Evolutionary conservation across 2,329 filamentous ascomycete genomes (phyloP), one percentile per base, ranked within the genome.

Genomic region (Cladophialophora bantiana): DNA sequence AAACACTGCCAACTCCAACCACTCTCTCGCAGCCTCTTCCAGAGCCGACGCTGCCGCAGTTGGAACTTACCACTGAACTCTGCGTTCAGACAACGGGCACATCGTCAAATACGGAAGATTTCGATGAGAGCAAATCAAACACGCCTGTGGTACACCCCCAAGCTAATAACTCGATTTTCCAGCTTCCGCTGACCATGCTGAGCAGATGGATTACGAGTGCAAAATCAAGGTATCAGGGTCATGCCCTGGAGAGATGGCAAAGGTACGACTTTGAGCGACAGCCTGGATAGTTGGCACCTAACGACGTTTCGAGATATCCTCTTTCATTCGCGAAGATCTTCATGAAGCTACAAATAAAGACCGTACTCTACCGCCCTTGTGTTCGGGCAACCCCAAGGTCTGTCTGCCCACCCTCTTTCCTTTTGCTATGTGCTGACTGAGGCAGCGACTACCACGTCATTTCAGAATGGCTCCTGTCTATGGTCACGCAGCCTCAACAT

Each of bases 151-250:
- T 61, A 53, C 3, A 45, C 36, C n/a, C 35, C 4, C 18, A 53
- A 36, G 32, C 26, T 15, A 5, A 15, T 32, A 34, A 4, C 7
- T 34, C n/a, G 10, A 13, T 7, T 4, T 4, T 31, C 38, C 5
- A 31, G 35, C 36, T 35, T 35, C 13, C 18, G 35, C 48, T 61
- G 26, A 61, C 34, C 7, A 10, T 45, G 26, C 15, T 15, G 34
- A 62, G 31, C 32, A 65, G 62, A 55, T 68, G 62, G 66, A 68
- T 45, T 65, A 65, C 36, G 66, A 68, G 4, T 65, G 66, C 34
- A 65, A 65, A 26, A 53, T 59, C 40, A 68, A 62, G 45, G 53
- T 35, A 15, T 55, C 53, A 32, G 59, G 48, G 4, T 59, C 66
- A 26, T n/a, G 36, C 26, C 50, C 31, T 36, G 66, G 62, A 13